Evolutionary conservation across 2,329 filamentous ascomycete species (phyloP), one percentile per base, ranked within the genome.

Genomic region (Emergomyces orientalis): DNA sequence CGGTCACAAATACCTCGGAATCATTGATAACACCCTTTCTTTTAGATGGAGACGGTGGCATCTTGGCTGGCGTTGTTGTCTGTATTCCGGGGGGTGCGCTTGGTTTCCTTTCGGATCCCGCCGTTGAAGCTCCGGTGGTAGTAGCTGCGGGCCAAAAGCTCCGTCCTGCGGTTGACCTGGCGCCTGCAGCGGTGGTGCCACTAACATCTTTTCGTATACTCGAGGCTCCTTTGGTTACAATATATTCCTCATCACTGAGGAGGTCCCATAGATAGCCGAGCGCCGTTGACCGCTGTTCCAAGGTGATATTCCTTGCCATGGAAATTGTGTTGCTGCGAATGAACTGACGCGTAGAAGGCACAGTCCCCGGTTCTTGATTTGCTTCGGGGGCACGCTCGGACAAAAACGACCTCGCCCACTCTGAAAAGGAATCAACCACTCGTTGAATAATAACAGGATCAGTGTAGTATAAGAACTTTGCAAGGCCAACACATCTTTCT

Each of bases 171-270:
- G 25, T 13, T 14, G 41, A 30, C 27, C 25, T n/a, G 1, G 7
- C 22, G 19, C 14, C 14, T 22, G 25, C 17, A 43, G 39, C 8
- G 17, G 56, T 3, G 8, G 41, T 13, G 22, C 22, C 34, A n/a
- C 13, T 59, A 3, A 3, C 11, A n/a, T 13, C 41, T 34, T 27
- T 30, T 5, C 14, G 27, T n/a, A 59, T 59, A 22, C 27, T 59
- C 30, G 56, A 34, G 22, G 25, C 6, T 17, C 71, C 70, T 11
- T 66, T 65, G 17, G 62, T 69, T 6, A 70, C 54, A 37, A 76
- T 59, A 54, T 73, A 74, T 8, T 72, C 45, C 56, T 77, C 72
- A 41, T 76, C 72, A 3, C 71, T 56, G 30, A 78, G 64, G 17
- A 73, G 58, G 2, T 66, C 61, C 32, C 67, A 51, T 13, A 78